Base-by-base conservation (phyloP, 495 filamentous ascomycete genomes). In the Cercophora sp. region DNA sequence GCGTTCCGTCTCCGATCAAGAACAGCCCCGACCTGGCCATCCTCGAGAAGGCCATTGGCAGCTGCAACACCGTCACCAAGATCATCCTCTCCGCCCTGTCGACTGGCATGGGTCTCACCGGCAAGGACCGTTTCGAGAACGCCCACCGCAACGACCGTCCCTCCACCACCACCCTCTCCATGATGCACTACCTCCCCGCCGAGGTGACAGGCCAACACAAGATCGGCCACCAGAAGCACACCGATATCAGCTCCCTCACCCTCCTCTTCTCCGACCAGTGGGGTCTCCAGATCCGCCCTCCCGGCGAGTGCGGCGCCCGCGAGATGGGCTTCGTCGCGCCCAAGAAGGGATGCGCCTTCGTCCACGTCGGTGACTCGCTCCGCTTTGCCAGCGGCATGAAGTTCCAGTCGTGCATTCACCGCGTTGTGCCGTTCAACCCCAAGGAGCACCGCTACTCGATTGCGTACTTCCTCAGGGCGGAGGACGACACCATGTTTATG, bases 281-380 rank as follows among this genome's bases (percentile, higher is more conserved):
- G 74, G 79, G 79, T 13, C 75, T 84, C 32, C 79, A 84, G 60
- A 68, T 82, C 51, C 71, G 74, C 0, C 70, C 71, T 1, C 73
- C 73, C 8, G 74, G 70, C 4, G 55, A 62, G 42, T 67, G 68
- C 39, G 67, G 69, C 11, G 60, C 67, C 24, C 65, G 65, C 24
- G 68, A 75, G 57, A 79, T 79, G 72, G 74, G 70, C 19, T 82
- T 74, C 63, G 74, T 84, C 19, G 71, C 59, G 51, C 78, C 79
- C 11, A 65, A 66, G 51, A 56, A 62, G 1, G 76, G 76, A 32
- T 69, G 65, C 54, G 79, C 75, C 19, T 70, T 82, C 51, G 71
- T 82, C 52, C 78, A 82, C 64, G 71, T 84, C 0, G 80, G 80
- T 49, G 80, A 82, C 65, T 77, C 75, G 15, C 66, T 83, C 55